Evolutionary conservation across 2,329 filamentous ascomycete species (phyloP).

Genomic region (Claviceps lovelessii): DNA sequence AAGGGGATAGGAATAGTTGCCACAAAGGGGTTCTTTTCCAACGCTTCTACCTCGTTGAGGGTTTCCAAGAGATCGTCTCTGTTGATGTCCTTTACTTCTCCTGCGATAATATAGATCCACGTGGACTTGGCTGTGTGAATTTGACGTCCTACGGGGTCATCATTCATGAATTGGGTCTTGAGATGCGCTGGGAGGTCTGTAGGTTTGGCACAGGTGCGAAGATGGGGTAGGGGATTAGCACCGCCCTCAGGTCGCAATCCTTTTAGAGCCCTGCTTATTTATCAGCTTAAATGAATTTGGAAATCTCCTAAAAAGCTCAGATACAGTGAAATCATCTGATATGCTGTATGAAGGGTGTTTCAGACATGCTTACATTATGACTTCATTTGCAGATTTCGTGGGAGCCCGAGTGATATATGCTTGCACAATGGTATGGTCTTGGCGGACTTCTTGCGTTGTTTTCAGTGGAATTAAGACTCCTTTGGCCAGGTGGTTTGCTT

Average conservation of each 20-base stretch:
- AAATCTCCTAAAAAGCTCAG: no score
- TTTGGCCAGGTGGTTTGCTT: slow-evolving; percentile 21
- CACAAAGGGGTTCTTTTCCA: slow-evolving; percentile 41
- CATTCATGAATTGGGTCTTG: slow-evolving; percentile 47
- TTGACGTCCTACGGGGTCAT: slow-evolving; percentile 36
- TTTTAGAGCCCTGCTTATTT: slow-evolving; percentile 34
- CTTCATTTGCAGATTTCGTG: slow-evolving; percentile 54
- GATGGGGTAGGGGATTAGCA: slow-evolving; percentile 52
- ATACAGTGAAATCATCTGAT: background rate
- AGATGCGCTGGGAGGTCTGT: slow-evolving; percentile 52
- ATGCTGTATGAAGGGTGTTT: background rate
- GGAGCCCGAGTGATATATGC: slow-evolving; percentile 61
- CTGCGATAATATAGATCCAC: slow-evolving; percentile 45
- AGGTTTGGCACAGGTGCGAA: slow-evolving; percentile 63
- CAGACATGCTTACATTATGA: slow-evolving; percentile 47
- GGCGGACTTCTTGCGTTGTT: slow-evolving; percentile 47
- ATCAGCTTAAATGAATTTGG: slow-evolving; percentile 7
- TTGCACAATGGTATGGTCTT: slow-evolving; percentile 42
- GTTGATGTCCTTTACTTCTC: slow-evolving; percentile 36
- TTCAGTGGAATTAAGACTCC: slow-evolving; percentile 48
- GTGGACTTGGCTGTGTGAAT: slow-evolving; percentile 46
- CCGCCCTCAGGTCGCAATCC: slow-evolving; percentile 43
- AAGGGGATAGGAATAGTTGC: slow-evolving; percentile 54
- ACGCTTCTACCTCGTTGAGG: slow-evolving; percentile 34
- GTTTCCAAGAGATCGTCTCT: slow-evolving; percentile 36